Evolutionary conservation across 2,329 filamentous ascomycete species (phyloP).

Genomic region (Trichothecium roseum): DNA sequence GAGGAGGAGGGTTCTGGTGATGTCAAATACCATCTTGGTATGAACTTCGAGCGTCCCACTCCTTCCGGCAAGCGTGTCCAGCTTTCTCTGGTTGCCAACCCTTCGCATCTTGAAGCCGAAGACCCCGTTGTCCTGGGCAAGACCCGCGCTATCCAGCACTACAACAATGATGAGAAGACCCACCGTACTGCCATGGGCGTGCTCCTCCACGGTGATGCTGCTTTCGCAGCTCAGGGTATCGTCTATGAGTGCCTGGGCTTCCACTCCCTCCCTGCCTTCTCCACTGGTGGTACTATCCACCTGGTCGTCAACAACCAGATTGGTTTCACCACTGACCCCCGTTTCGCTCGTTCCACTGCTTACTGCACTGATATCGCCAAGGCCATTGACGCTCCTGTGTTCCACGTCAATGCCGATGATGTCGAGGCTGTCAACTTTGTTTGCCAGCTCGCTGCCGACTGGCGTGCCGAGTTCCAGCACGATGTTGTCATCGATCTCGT

Average conservation of each 20-base stretch:
- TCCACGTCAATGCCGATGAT: conserved; percentile 98
- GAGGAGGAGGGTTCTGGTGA: conserved; percentile 95
- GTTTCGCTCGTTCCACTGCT: conserved; percentile 91
- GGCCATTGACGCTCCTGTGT: conserved; percentile 94
- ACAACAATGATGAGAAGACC: conserved; percentile 90
- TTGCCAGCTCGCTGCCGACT: conserved; percentile 92
- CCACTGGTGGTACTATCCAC: conserved; percentile 94
- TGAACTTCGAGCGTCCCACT: conserved; percentile 99
- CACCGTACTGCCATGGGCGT: conserved; percentile 91
- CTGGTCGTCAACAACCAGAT: conserved; percentile 99
- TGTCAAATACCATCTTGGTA: conserved; percentile 98
- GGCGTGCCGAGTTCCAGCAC: conserved; percentile 97
- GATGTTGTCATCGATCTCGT: conserved; percentile 97
- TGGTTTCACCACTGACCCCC: conserved; percentile 96
- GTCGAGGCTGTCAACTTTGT: conserved; percentile 98
- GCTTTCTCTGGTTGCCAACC: conserved; percentile 94
- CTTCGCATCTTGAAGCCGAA: conserved; percentile 95
- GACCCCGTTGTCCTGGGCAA: conserved; percentile 97
- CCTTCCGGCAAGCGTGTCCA: conserved; percentile 99
- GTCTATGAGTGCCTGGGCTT: conserved; percentile 99
- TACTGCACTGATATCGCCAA: conserved; percentile 99
- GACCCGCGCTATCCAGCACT: conserved; percentile 95
- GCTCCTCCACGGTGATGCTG: conserved; percentile 91
- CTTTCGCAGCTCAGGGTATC: conserved; percentile 90
- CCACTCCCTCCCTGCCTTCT: conserved; percentile 90